Percentiles rank a stretch among this genome's conserved stretches.
Conservation (phyloP, 176 grass and related monocot species). For the Aechmea fasciata region DNA sequence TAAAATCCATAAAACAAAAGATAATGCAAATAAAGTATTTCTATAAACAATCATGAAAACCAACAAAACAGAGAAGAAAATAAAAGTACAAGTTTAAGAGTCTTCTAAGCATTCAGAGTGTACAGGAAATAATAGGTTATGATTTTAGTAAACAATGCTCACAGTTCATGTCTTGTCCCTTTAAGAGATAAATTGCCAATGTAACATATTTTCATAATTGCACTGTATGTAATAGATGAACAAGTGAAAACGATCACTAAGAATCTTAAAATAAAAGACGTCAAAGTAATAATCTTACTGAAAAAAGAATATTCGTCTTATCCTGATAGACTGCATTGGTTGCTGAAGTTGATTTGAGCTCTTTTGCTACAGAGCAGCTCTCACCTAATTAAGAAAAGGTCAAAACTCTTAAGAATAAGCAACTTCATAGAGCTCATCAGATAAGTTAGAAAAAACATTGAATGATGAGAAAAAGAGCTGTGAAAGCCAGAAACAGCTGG, state of each 20-base stretch:
- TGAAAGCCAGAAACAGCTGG: no score
- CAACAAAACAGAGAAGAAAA: background rate
- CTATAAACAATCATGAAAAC: background rate
- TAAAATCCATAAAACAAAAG: background rate
- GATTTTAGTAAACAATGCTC: no score
- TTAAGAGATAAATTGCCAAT: no score
- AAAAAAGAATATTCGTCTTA: slow-evolving; percentile 98
- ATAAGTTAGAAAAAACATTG: background rate
- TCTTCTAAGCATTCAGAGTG: no score
- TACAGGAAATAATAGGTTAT: no score
- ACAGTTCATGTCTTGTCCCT: no score
- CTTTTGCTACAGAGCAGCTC: slow-evolving; percentile 97
- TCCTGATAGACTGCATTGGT: slow-evolving; percentile 98
- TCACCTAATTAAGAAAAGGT: slow-evolving; percentile 50
- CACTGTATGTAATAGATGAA: background rate
- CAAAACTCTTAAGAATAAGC: background rate
- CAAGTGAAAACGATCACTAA: background rate
- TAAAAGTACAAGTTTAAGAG: no score
- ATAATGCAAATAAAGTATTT: background rate
- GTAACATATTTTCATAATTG: background rate
- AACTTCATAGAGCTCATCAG: background rate
- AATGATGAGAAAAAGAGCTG: background rate
- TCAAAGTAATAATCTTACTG: slow-evolving; percentile 41
- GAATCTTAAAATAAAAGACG: background rate
- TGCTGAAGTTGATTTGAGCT: slow-evolving; percentile 60